Conservation (phyloP, 768 basidiomycete genomes). For the Asterophora parasitica region DNA sequence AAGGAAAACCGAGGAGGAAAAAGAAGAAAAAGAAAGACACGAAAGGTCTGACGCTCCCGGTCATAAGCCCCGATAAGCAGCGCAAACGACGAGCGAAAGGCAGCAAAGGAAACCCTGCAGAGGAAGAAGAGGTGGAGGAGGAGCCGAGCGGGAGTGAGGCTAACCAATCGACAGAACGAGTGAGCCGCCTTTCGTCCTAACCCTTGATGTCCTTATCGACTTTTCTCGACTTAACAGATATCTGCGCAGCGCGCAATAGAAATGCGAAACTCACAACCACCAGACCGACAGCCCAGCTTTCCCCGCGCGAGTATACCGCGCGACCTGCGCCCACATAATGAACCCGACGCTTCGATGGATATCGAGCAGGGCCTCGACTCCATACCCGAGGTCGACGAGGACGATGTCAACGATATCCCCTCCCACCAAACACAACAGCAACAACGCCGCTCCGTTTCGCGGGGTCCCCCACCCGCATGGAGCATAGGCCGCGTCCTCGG, state of each 20-base stretch:
- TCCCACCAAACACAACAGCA: slow-evolving; percentile 13
- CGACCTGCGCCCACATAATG: slow-evolving; percentile 19
- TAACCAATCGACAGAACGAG: slow-evolving; percentile 32
- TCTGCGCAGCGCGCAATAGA: slow-evolving; percentile 29
- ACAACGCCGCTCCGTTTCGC: slow-evolving; percentile 30
- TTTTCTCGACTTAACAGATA: slow-evolving; percentile 15
- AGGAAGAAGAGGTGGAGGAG: slow-evolving; percentile 44
- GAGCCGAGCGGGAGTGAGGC: slow-evolving; percentile 34
- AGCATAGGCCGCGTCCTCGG: slow-evolving; percentile 43
- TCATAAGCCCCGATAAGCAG: slow-evolving; percentile 60
- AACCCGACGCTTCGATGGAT: slow-evolving; percentile 36
- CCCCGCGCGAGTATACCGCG: slow-evolving; percentile 40
- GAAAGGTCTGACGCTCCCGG: slow-evolving; percentile 61
- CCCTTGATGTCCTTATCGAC: neutral
- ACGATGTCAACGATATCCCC: slow-evolving; percentile 23
- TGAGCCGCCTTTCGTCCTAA: slow-evolving; percentile 27
- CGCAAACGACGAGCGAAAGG: slow-evolving; percentile 48
- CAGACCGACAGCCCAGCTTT: slow-evolving; percentile 27
- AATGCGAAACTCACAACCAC: slow-evolving; percentile 34
- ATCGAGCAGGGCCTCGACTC: slow-evolving; percentile 53
- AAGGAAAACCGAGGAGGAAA: slow-evolving; percentile 48
- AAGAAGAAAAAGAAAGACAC: slow-evolving; percentile 53
- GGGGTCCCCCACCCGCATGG: slow-evolving; percentile 21
- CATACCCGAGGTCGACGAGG: slow-evolving; percentile 65
- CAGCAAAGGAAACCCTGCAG: slow-evolving; percentile 33